These are phyloP conservation scores for Aspergillus texensis DNA, from an alignment of 2,329 filamentous ascomycete genomes.

Conservation along the genomic window DNA sequence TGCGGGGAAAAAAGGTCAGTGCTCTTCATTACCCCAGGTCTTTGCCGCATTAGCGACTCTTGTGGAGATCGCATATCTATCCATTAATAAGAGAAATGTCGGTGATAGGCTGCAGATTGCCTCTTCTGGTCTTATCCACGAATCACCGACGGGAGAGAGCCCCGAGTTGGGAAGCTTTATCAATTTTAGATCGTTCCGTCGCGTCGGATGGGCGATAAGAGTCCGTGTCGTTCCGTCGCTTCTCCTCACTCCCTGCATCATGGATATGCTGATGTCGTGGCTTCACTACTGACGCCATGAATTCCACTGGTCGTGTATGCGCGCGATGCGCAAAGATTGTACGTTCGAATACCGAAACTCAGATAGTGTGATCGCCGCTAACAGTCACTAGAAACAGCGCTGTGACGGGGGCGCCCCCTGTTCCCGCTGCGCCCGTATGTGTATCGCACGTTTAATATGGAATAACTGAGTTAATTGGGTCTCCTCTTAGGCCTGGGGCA, in stretches of 20 bases:
- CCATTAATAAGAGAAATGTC: conserved; percentile 1
- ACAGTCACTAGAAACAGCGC: conserved; percentile 28
- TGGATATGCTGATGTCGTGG: not conserved
- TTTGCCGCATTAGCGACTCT: not conserved
- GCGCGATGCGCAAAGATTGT: not conserved
- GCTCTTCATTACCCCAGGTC: not conserved
- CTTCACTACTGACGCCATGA: not conserved
- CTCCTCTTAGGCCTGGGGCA: conserved; percentile 25
- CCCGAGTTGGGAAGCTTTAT: not conserved
- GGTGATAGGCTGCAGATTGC: not conserved
- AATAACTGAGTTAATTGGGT: not conserved
- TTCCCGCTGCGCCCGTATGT: conserved; percentile 28
- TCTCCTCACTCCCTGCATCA: not conserved
- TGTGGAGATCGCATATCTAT: not conserved
- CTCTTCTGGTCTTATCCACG: not conserved
- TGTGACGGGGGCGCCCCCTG: conserved; percentile 30
- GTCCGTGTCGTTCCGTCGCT: not conserved
- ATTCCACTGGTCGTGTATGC: not conserved
- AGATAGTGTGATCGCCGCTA: not conserved
- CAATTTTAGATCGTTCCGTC: not conserved
- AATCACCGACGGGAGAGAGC: not conserved
- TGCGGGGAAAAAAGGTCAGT: not conserved
- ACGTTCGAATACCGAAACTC: not conserved
- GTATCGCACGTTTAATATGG: not conserved
- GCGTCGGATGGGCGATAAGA: not conserved